A percentile compares a stretch with the other conserved stretches of the same genome.
Conservation (phyloP, 2,329 filamentous ascomycete genomes). For the Elsinoe batatas region DNA sequence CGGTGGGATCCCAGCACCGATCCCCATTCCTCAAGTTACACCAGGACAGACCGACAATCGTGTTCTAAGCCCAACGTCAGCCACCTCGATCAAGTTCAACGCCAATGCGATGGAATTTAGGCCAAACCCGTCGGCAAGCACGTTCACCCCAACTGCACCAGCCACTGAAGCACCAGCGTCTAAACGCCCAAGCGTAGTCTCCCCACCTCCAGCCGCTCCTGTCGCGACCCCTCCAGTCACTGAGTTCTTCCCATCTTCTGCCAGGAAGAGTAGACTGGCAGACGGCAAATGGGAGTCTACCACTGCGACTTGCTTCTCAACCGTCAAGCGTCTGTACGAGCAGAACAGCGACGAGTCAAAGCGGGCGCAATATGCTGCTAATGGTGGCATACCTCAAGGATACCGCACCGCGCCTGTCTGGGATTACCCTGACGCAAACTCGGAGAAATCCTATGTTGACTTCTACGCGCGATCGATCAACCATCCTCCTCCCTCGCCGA, state of each 20-base stretch:
- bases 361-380: slow-evolving; percentile 57
- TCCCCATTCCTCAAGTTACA: slow-evolving; percentile 12
- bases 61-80: slow-evolving; percentile 44
- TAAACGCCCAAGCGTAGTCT: slow-evolving; percentile 20
- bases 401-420: slow-evolving; percentile 81
- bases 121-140: slow-evolving; percentile 68
- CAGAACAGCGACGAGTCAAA: slow-evolving; percentile 41
- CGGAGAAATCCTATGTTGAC: slow-evolving; percentile 68
- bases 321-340: slow-evolving; percentile 58
- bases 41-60: slow-evolving; percentile 55
- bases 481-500: slow-evolving; percentile 51
- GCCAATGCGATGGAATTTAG: slow-evolving; percentile 66
- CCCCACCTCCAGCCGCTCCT: slow-evolving; percentile 22
- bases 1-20: slow-evolving; percentile 10
- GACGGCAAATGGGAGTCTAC: slow-evolving; percentile 26
- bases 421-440: slow-evolving; percentile 60
- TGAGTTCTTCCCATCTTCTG: slow-evolving; percentile 51
- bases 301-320: slow-evolving; percentile 39
- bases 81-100: slow-evolving; percentile 47
- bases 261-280: slow-evolving; percentile 58
- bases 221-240: slow-evolving; percentile 26
- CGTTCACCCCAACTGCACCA: slow-evolving; percentile 67
- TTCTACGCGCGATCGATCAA: slow-evolving; percentile 56
- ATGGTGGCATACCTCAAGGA: slow-evolving; percentile 72
- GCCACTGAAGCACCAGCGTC: slow-evolving; percentile 35